Base-by-base conservation (phyloP, 106 monocot species). In the Apostasia ramifera region DNA sequence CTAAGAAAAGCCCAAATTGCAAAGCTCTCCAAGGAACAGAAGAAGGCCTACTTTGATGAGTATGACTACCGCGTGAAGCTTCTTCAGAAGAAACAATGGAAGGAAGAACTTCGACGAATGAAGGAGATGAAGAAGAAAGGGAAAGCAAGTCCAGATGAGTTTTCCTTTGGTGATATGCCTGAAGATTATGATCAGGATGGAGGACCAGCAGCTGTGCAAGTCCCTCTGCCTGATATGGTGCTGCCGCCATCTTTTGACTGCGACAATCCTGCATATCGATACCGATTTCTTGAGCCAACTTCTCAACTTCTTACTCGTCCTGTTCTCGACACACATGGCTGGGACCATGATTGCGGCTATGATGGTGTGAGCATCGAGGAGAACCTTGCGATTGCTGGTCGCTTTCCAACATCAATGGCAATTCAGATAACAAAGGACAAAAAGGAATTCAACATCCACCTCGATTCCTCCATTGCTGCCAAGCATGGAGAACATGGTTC, bases 401-500 rank as follows among this genome's bases (percentile, higher is more conserved):
- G 38, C 11, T 92, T 86, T 57, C 91, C 85, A 15, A 76, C 80
- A 15, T 63, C 63, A 44, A 37, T 81, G 39, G 62, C 86, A 12
- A 86, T 82, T 50, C 86, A 97, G 69, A 81, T 97, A n/a, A 97
- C 86, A 4, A 97, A 97, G 68, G 86, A 91, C 67, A 91, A 95
- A 69, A 84, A 92, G 71, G 89, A 89, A 40, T 97, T 92, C 70
- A 89, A 61, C 72, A 85, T 97, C 53, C 86, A 89, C 68, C 51
- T 92, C 66, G 92, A 87, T 61, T 92, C 97, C 11, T 84, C 92
- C 0, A 53, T 92, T 47, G 63, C 92, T 14, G 80, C 84, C 47
- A 97, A 92, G 49, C 89, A 82, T 70, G 91, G 91, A 50, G 84
- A 82, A 63, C 81, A 76, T 73, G 88, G 78, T 3, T 95, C 95